Evolutionary conservation across 2,329 filamentous ascomycete species (phyloP), one percentile per base, ranked within the genome.

Genomic region (Claviceps sorghi): DNA sequence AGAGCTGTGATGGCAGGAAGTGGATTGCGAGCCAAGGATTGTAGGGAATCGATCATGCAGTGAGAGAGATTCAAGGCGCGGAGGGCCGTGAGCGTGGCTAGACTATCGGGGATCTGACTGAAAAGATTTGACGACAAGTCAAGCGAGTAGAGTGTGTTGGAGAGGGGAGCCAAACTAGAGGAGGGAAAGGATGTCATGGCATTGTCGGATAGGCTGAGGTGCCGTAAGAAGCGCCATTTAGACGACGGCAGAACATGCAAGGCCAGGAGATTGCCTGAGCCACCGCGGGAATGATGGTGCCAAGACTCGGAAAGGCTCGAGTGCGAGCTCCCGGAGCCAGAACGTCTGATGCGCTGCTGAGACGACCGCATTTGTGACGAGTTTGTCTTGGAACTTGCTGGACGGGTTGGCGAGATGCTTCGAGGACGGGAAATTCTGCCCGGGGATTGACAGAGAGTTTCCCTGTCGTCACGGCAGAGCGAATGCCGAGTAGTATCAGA

Each of bases 21-120:
- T 13, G 93, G 88, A 61, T 85, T 93, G 57, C 86, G 82, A 2
- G 83, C 83, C 43, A 98, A 74, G 2, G 91, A 95, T 61, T 94
- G 86, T 52, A 98, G 75, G 17, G 89, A 93, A 60, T 91, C 87
- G 57, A 98, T 97, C 90, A 97, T 96, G 75, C 91, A 97, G 62
- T 95, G 86, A 4, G 91, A 95, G 29, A 98, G 75, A 62, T 98
- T 97, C 51, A 98, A 72, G 26, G 93, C 90, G 57, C 90, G 83
- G n/a, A 98, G 77, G 30, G 88, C 84, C 21, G 88, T 89, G 53
- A 98, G 73, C 10, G 81, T 86, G 13, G 90, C 85, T 53, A 98
- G 72, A 61, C 87, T 93, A 65, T 97, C 93, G 1, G 93, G 93
- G 51, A 97, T 85, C 65, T 96, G 87, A n/a, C 82, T 83, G 66